Conservation (phyloP, 148 eudicot genomes). For the Vaccinium vitisidaea region DNA sequence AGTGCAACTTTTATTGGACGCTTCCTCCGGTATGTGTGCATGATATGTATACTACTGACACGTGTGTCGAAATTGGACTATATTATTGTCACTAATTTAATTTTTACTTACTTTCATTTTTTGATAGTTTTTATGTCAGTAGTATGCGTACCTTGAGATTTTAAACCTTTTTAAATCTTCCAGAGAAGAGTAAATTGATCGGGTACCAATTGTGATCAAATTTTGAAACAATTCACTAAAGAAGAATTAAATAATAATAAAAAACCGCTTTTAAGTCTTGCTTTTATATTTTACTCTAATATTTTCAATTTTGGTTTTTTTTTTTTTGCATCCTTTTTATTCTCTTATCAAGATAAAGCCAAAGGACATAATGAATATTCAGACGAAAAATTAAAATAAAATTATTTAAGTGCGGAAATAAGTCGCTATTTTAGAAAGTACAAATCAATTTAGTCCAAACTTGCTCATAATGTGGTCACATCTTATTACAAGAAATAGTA, state of each 20-base stretch:
- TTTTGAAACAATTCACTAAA: background rate
- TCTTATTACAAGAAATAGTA: too few species aligned
- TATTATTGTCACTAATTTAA: background rate
- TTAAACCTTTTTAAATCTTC: background rate
- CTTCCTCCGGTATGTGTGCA: conserved; percentile 27
- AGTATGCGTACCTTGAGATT: background rate
- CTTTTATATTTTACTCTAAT: background rate
- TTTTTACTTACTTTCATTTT: background rate
- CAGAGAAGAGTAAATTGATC: background rate
- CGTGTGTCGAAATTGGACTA: background rate
- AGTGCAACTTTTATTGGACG: conserved; percentile 47
- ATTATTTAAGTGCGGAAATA: background rate
- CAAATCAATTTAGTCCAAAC: background rate
- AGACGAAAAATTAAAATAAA: background rate
- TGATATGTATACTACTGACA: background rate
- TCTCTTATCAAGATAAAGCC: background rate
- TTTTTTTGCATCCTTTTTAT: background rate
- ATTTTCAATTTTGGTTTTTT: background rate
- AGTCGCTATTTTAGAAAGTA: background rate
- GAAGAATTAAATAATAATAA: background rate
- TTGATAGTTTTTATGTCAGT: background rate
- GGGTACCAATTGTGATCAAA: background rate
- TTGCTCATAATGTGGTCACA: background rate
- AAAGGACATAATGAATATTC: too few species aligned
- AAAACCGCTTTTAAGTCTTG: background rate